Evolutionary conservation across 2,329 filamentous ascomycete species (phyloP).

Genomic region (Sarocladium strictum): DNA sequence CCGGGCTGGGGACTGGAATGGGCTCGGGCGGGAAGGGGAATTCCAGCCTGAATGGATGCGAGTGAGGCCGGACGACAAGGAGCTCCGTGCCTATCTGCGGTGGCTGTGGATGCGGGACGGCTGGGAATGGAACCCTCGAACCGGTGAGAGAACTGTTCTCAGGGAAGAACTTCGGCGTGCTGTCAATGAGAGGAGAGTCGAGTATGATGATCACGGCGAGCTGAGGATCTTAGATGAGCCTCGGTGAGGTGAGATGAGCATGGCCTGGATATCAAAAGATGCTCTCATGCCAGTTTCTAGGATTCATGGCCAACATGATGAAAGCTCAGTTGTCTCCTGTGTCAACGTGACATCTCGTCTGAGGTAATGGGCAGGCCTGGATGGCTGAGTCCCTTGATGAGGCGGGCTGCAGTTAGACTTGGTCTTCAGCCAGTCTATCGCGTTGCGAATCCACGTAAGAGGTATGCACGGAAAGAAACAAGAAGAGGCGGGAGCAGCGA

Average conservation of each 20-base stretch:
- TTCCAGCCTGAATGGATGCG: conserved; percentile 91
- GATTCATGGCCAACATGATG: no score
- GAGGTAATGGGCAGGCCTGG: no score
- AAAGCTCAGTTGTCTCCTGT: no score
- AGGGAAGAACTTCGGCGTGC: conserved; percentile 46
- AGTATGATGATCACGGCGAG: conserved; percentile 44
- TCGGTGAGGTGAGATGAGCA: background rate
- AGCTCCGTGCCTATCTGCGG: conserved; percentile 75
- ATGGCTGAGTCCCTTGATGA: no score
- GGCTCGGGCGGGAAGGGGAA: conserved; percentile 36
- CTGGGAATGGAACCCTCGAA: conserved; percentile 71
- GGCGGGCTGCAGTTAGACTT: no score
- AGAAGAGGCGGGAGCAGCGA: background rate
- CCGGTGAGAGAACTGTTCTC: conserved; percentile 55
- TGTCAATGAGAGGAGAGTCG: conserved; percentile 52
- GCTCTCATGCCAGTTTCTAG: no score
- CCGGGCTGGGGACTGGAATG: conserved; percentile 60
- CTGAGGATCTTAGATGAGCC: conserved; percentile 33
- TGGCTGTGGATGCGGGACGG: conserved; percentile 93
- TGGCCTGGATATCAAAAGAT: background rate
- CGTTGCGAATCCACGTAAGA: no score
- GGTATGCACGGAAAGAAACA: no score
- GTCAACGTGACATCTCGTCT: no score
- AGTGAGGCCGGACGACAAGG: conserved; percentile 77
- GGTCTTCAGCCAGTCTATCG: no score